Evolutionary conservation across 2,329 filamentous ascomycete genomes (phyloP), one percentile per base, ranked within the genome.

Genomic region (Aspergillus felis): DNA sequence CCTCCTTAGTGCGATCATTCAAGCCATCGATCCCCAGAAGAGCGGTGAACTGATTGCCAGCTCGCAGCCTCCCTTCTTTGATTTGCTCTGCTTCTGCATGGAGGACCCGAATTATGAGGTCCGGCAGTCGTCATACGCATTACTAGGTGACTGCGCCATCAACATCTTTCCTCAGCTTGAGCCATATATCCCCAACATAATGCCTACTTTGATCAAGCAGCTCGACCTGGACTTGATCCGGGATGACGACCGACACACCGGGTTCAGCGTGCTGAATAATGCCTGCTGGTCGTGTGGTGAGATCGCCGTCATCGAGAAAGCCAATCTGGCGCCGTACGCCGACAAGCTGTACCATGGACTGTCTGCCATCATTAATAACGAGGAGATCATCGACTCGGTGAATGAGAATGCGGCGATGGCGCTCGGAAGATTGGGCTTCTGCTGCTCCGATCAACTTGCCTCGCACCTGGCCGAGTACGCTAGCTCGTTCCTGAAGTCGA

Each of bases 261-360:
- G 87, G 14, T 97, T 96, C 73, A 91, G 92, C 59, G 92, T 97
- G 29, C 87, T 97, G 58, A 99, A 97, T 82, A 99, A 99, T 71
- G 93, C 94, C 24, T 97, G 93, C 78, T 99, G 94, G 94, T 95
- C 92, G 6, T 87, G 87, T 25, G 94, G 94, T 46, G 94, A 99
- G 78, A 94, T 97, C 60, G 86, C 92, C 17, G 87, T 96, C 74
- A 87, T 91, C 71, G 85, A 87, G 64, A 85, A 87, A 60, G 79
- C 81, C 29, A 85, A 83, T 54, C 90, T 97, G 85, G 82, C 82
- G 1, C 88, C 88, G 1, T 96, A 89, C 71, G 84, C 92, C 9
- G 86, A 90, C 24, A 84, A 89, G 60, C 79, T 99, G 17, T 86
- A 96, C 57, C 83, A 88, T 60, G 86, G 89, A 42, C 85, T 95